A percentile compares a stretch with the other conserved stretches of the same genome.
These are phyloP conservation scores for Penicillium sp. DNA, from an alignment of 2,329 filamentous ascomycete species.

Conservation along the genomic window DNA sequence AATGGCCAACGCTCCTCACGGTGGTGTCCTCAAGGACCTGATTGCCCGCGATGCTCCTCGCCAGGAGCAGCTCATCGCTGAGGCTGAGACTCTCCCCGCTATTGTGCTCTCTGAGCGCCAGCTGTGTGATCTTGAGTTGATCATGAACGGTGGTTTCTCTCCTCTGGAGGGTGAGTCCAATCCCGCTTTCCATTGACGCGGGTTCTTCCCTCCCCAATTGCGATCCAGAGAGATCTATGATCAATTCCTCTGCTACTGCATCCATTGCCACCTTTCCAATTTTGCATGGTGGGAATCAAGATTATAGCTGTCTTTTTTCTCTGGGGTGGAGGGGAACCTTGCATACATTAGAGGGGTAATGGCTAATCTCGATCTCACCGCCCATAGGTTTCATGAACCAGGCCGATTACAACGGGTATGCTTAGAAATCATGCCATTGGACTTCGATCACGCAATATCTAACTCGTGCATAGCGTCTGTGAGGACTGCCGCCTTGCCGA, in stretches of 20 bases:
- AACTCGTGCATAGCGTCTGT: slow-evolving; percentile 67
- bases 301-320: background rate
- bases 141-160: slow-evolving; percentile 96
- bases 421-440: slow-evolving; percentile 15
- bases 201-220: background rate
- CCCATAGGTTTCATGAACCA: slow-evolving; percentile 91
- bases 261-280: too few species aligned
- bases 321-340: background rate
- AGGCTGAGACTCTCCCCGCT: slow-evolving; percentile 84
- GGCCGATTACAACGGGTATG: slow-evolving; percentile 91
- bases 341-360: slow-evolving; percentile 4
- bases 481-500: slow-evolving; percentile 81
- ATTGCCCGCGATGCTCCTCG: slow-evolving; percentile 87
- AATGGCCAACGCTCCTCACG: slow-evolving; percentile 67
- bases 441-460: slow-evolving; percentile 8
- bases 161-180: slow-evolving; percentile 80
- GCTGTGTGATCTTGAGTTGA: slow-evolving; percentile 95
- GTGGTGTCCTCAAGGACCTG: slow-evolving; percentile 96
- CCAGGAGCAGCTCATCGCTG: slow-evolving; percentile 73
- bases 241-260: too few species aligned
- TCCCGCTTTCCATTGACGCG: background rate
- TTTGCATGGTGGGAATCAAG: too few species aligned
- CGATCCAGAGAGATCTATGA: too few species aligned
- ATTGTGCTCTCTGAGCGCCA: slow-evolving; percentile 88
- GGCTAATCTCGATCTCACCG: slow-evolving; percentile 20